These are phyloP conservation scores for Botrytis galanthina DNA, from an alignment of 2,329 filamentous ascomycete species.

Conservation along the genomic window DNA sequence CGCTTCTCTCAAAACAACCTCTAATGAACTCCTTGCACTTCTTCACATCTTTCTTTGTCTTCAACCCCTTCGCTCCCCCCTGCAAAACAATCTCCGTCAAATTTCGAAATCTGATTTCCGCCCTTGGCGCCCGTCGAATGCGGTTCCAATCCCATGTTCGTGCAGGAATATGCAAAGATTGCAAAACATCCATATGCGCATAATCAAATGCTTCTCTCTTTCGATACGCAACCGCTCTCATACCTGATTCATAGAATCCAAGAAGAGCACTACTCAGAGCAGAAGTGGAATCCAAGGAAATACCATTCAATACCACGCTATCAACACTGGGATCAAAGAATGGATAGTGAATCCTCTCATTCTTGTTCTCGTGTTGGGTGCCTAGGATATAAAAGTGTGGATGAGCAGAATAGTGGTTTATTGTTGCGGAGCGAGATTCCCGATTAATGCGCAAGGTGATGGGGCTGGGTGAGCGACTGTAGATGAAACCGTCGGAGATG, in stretches of 20 bases:
- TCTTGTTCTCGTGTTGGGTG: neutral
- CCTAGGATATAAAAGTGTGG: neutral
- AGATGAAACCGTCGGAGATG: neutral
- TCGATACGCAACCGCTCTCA: too few species aligned
- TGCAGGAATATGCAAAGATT: neutral
- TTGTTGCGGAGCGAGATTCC: neutral
- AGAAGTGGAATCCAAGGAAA: too few species aligned
- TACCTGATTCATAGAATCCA: neutral
- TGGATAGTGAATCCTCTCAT: neutral
- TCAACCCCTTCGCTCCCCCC: neutral
- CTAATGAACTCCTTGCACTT: neutral
- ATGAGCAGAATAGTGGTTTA: neutral
- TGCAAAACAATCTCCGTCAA: neutral
- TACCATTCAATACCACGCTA: neutral
- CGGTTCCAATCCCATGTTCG: neutral
- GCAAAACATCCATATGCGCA: neutral
- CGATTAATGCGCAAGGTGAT: neutral
- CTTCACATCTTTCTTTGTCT: neutral
- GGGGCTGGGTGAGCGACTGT: neutral
- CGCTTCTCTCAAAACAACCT: neutral
- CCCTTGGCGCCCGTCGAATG: neutral
- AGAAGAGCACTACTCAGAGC: neutral
- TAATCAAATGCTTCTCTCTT: neutral
- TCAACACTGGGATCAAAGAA: neutral
- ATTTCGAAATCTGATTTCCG: neutral